Conservation (phyloP, 495 filamentous ascomycete genomes). For the Aspergillus asperescens region DNA sequence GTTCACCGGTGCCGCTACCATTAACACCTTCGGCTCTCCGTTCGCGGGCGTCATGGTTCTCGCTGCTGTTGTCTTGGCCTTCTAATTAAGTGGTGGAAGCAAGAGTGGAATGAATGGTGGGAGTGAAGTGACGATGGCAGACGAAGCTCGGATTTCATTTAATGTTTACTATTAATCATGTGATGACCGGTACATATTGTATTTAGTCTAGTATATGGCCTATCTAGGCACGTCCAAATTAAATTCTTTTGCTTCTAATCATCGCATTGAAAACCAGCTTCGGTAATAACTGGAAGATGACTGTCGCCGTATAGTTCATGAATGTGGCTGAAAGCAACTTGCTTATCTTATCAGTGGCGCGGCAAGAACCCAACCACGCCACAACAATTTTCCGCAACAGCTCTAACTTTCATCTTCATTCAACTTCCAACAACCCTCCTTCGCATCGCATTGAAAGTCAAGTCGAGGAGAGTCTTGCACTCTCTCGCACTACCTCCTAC, state of each 20-base stretch:
- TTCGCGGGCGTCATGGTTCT: constrained; percentile 8
- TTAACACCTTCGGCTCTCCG: constrained; percentile 2
- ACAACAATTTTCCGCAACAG: constrained; percentile 38
- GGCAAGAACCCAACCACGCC: constrained; percentile 20
- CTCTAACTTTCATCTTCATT: not conserved
- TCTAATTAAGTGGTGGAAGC: not conserved
- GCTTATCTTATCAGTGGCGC: constrained; percentile 44
- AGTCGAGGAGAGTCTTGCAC: not conserved
- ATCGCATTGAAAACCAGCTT: too few relatives aligned
- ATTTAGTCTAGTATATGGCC: not conserved
- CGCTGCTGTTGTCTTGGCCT: constrained; percentile 1
- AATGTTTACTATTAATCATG: constrained; percentile 7
- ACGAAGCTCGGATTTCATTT: not conserved
- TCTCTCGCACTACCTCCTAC: not conserved
- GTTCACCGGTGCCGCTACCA: constrained; percentile 7
- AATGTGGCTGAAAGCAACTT: not conserved
- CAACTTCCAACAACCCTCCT: not conserved
- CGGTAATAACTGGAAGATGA: not conserved
- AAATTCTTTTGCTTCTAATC: not conserved
- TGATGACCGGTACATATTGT: not conserved
- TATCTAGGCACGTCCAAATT: not conserved
- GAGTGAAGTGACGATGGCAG: not conserved
- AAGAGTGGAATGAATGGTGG: not conserved
- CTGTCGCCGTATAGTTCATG: not conserved
- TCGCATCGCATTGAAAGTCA: too few relatives aligned